These are phyloP conservation scores for Mrakia hoshinonis DNA, from an alignment of 768 basidiomycete species.

Conservation along the genomic window DNA sequence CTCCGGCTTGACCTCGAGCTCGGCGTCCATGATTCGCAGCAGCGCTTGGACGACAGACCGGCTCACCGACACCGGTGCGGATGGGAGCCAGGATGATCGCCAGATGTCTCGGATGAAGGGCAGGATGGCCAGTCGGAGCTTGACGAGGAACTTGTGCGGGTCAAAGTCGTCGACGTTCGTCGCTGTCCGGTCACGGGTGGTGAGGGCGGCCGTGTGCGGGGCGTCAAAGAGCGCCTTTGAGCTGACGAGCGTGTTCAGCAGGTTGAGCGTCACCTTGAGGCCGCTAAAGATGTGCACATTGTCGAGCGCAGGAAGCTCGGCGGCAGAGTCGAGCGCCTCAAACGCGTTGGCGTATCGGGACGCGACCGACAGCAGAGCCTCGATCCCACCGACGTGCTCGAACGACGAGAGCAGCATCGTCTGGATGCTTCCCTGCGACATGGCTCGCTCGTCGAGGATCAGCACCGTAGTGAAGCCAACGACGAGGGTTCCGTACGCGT, in stretches of 20 bases:
- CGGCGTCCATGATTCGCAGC: conserved; percentile 69
- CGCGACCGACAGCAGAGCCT: conserved; percentile 56
- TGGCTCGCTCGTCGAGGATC: conserved; percentile 62
- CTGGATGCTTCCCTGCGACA: conserved; percentile 60
- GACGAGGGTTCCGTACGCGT: conserved; percentile 49
- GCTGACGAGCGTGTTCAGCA: conserved; percentile 66
- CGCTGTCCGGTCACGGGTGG: conserved; percentile 68
- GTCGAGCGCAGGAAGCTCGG: conserved; percentile 53
- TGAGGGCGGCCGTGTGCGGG: conserved; percentile 63
- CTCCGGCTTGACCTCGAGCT: conserved; percentile 62
- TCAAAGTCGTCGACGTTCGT: conserved; percentile 73
- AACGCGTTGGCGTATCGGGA: conserved; percentile 52
- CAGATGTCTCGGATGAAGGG: conserved; percentile 64
- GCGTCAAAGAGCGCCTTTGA: conserved; percentile 77
- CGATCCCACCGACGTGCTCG: conserved; percentile 60
- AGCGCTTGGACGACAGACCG: conserved; percentile 67
- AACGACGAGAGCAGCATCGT: conserved; percentile 73
- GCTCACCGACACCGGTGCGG: conserved; percentile 62
- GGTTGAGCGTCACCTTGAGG: conserved; percentile 67
- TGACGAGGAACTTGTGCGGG: conserved; percentile 76
- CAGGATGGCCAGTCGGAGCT: conserved; percentile 59
- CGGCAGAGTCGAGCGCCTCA: conserved; percentile 47
- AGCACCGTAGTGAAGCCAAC: conserved; percentile 50
- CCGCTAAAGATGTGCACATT: conserved; percentile 69
- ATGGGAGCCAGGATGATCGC: conserved; percentile 70